Conservation (phyloP, 257 asterid genomes). For the Lavandula angustifolia region DNA sequence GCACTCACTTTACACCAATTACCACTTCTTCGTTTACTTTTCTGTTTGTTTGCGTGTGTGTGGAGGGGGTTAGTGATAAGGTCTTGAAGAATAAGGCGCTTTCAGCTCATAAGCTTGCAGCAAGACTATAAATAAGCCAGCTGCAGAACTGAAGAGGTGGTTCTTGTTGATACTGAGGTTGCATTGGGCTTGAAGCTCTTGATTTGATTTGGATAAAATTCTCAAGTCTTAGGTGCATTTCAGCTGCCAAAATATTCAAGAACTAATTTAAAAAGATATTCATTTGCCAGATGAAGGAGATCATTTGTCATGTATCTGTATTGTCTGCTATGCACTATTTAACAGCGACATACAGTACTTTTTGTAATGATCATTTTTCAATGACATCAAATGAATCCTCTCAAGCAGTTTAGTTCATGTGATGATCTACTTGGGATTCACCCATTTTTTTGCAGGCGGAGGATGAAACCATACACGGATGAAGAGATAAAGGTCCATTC, state of each 20-base stretch:
- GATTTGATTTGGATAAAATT: too few species aligned
- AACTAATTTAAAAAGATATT: background rate
- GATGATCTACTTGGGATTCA: conserved; percentile 25
- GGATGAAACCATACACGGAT: conserved; percentile 76
- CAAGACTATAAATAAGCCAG: background rate
- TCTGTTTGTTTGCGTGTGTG: background rate
- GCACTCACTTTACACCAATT: background rate
- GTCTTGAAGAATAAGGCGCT: background rate
- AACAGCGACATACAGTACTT: background rate
- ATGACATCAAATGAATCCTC: background rate
- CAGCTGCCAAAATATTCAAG: background rate
- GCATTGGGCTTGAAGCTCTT: background rate
- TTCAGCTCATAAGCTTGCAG: background rate
- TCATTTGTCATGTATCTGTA: background rate
- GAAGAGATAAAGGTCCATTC: conserved; percentile 64
- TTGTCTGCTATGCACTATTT: background rate
- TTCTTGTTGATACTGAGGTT: conserved; percentile 1
- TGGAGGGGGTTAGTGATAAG: too few species aligned
- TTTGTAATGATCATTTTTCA: too few species aligned
- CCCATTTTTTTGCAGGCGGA: conserved; percentile 51
- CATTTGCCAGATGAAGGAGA: conserved; percentile 3
- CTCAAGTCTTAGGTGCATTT: background rate
- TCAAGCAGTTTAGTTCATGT: conserved; percentile 4
- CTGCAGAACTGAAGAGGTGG: background rate
- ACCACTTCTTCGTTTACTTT: background rate